Conservation (phyloP, 2,329 filamentous ascomycete species). For the Botrytis fabae region DNA sequence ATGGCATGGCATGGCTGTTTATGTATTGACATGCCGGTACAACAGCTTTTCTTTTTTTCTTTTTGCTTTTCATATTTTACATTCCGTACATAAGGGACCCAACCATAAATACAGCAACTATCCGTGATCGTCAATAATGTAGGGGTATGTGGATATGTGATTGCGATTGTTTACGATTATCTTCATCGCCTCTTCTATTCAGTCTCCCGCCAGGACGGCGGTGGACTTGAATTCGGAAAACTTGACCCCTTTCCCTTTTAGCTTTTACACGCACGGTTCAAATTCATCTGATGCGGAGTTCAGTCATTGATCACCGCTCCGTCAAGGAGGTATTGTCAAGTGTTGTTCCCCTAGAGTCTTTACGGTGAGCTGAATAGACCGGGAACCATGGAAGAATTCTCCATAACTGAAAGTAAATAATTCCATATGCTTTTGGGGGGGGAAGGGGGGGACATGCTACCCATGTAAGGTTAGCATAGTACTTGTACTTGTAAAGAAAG, state of each 20-base stretch:
- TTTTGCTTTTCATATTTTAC: neutral
- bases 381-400: neutral
- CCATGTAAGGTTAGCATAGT: neutral
- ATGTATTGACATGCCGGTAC: neutral
- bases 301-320: neutral
- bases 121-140: neutral
- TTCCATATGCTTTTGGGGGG: neutral
- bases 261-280: neutral
- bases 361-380: neutral
- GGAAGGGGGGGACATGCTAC: neutral
- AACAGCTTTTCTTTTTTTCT: neutral
- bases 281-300: neutral
- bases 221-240: neutral
- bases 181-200: neutral
- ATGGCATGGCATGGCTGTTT: neutral
- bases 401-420: neutral
- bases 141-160: no score
- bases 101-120: neutral
- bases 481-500: neutral
- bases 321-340: neutral
- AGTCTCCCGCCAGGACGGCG: neutral
- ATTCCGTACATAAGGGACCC: neutral
- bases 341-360: no score
- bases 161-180: neutral
- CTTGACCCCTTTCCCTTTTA: neutral